Evolutionary conservation across 164 flowering plant genomes (phyloP), one percentile per base, ranked within the genome.

Genomic region (Chimonanthus salicifolius): DNA sequence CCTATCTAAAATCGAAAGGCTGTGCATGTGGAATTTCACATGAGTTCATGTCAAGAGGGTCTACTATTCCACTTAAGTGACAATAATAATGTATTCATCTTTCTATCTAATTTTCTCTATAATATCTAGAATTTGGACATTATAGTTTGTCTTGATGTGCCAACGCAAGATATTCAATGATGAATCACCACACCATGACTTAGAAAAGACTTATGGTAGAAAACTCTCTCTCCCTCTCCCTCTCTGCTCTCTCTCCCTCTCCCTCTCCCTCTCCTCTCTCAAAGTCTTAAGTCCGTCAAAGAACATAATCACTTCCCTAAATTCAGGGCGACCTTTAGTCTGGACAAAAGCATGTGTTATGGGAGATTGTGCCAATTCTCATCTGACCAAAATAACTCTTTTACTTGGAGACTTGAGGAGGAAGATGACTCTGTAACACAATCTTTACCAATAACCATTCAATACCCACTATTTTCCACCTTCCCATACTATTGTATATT

Each of bases 271-370:
- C 68, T 54, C 58, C 60, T 62, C 68, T 65, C 47, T 11, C 49
- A 11, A 65, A 69, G 33, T 33, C 33, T 72, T 69, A 72, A 72
- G 60, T 54, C 4, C 15, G 60, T 54, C 60, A 54, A 54, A 80
- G 77, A 80, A 81, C 71, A 75, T 71, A 62, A 70, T 82, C 77
- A 33, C 83, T 83, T 75, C 90, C 92, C 83, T 72, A 76, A 88
- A 87, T 78, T 77, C 88, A 87, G 87, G 88, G 76, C 48, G 73
- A 75, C 86, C 83, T 81, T 80, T 69, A 74, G 74, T 75, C 69
- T 54, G 51, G 74, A 66, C 75, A 80, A 81, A 79, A 65, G 77
- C 70, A 75, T 74, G 82, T 75, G 80, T 81, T 78, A 86, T 77
- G 87, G 80, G 73, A 33, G 82, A 77, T 54, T 80, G 88, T 82